Evolutionary conservation across 1,139 yeast species (phyloP), one percentile per base, ranked within the genome.

Genomic region (Blastobotrys indianensis): DNA sequence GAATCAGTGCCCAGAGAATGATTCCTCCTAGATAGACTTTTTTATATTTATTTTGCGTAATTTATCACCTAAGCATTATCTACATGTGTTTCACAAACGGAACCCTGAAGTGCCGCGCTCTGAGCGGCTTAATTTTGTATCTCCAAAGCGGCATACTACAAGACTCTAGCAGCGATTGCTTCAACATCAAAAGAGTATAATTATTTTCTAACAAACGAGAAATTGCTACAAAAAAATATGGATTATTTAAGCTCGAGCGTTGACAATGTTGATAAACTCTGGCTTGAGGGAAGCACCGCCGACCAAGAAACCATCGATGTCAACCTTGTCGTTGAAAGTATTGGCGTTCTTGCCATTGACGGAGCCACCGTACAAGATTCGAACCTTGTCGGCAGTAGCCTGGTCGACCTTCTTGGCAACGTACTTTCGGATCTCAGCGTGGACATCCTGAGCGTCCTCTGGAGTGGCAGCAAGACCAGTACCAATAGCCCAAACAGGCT

Each of bases 401-500:
- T 70, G 76, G 67, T 94, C 94, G 65, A 92, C 79, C 70, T 85
- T 79, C 65, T 77, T 73, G 58, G 78, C 74, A 69, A 92, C 78
- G 77, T 79, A 90, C 52, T 72, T 79, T 77, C 98, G 86, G 73
- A 94, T 85, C 58, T 77, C 79, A 67, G 79, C 79, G 77, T 94
- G 98, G 65, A 94, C 88, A 39, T 54, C 60, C 76, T 88, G 95
- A 60, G 97, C 97, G 67, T 92, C 97, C 57, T 85, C 87, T 57
- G 98, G 90, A 60, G 98, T 92, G 57, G 98, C 98, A 65, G 97
- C 97, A 66, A 92, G 81, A 65, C 99, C 99, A 60, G 98, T 90
- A 70, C 99, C 99, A 64, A 92, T 92, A 60, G 99, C 99, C 98
- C 98, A 92, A 60, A 92, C 96, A 62, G 99, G 99, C 76, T 92